These are phyloP conservation scores for Diddensiella transvaalensis DNA, from an alignment of 805 yeast species.

Conservation along the genomic window DNA sequence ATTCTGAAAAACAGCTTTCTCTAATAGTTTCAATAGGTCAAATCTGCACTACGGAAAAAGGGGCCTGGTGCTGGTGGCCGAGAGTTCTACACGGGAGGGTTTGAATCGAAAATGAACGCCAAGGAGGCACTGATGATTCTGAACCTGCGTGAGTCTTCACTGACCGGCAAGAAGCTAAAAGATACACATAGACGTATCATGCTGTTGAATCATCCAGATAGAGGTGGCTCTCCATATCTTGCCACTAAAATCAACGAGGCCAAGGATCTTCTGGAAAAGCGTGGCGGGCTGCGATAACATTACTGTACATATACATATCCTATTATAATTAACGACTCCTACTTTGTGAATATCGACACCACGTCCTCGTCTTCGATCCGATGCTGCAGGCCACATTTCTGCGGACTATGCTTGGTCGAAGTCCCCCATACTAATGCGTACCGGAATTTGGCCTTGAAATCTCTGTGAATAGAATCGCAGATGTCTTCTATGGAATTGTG, in stretches of 20 bases:
- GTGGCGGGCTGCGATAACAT: conserved; percentile 35
- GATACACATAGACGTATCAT: conserved; percentile 70
- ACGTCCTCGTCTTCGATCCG: conserved; percentile 90
- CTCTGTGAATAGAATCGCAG: conserved; percentile 89
- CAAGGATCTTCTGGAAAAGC: conserved; percentile 70
- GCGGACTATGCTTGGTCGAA: conserved; percentile 92
- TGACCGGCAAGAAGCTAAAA: conserved; percentile 46
- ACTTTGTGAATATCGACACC: conserved; percentile 84
- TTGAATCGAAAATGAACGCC: conserved; percentile 85
- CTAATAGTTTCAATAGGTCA: conserved; percentile 8
- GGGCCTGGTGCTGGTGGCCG: conserved; percentile 67
- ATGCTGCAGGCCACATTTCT: conserved; percentile 88
- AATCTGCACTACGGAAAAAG: conserved; percentile 31
- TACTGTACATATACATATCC: not conserved
- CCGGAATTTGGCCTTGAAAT: conserved; percentile 85
- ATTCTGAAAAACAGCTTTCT: not conserved
- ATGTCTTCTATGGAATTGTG: conserved; percentile 78
- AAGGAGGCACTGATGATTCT: conserved; percentile 85
- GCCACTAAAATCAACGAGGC: conserved; percentile 88
- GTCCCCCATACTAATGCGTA: conserved; percentile 97
- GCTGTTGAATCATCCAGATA: conserved; percentile 84
- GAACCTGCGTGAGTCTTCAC: conserved; percentile 47
- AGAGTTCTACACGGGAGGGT: conserved; percentile 80
- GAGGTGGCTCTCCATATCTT: conserved; percentile 77
- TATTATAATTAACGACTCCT: conserved; percentile 17